Base-by-base conservation (phyloP, 441 rosid species). In the Euphorbia corollata region DNA sequence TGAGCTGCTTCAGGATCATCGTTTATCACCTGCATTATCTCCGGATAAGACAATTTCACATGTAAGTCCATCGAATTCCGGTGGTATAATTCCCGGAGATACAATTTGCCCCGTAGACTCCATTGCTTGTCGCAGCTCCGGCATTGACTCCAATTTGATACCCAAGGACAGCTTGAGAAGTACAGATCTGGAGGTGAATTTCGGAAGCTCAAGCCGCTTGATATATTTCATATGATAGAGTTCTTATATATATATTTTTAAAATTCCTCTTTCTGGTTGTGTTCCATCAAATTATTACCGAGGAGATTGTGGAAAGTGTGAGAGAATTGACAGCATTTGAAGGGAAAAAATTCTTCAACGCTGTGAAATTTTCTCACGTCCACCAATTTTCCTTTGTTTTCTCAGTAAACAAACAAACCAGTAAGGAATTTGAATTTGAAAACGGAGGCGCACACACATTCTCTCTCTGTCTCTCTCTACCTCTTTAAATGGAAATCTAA, bases 101-200 rank as follows among this genome's bases (percentile, higher is more conserved):
- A 27, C 4, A 27, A 71, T 71, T 68, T 27, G 39, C 68, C 74
- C 86, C 57, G 80, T 58, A 18, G n/a, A 47, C 47, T 59, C 68
- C 30, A 38, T 65, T 0, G 45, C 59, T 4, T 75, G 81, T 57
- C 65, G 34, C 61, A 70, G 69, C 80, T 79, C 73, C 63, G 73
- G 76, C 79, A 72, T 68, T 51, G 81, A 76, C 36, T 72, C 84
- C 1, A 72, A 36, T 59, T 76, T 69, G 23, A 55, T 73, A 66
- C 71, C 73, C 68, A 81, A 45, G 69, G 81, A 76, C 53, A 65
- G 69, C 67, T 63, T 68, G 45, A 73, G 65, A 53, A 68, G 63
- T 54, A 61, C 76, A 80, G 93, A 87, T 87, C 87, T 71, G 56
- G 70, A 82, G 90, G 95, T 85, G 59, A 74, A 65, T 61, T 68